Evolutionary conservation across 495 filamentous ascomycete species (phyloP), one percentile per base, ranked within the genome.

Genomic region (Penicillium riverlandense): DNA sequence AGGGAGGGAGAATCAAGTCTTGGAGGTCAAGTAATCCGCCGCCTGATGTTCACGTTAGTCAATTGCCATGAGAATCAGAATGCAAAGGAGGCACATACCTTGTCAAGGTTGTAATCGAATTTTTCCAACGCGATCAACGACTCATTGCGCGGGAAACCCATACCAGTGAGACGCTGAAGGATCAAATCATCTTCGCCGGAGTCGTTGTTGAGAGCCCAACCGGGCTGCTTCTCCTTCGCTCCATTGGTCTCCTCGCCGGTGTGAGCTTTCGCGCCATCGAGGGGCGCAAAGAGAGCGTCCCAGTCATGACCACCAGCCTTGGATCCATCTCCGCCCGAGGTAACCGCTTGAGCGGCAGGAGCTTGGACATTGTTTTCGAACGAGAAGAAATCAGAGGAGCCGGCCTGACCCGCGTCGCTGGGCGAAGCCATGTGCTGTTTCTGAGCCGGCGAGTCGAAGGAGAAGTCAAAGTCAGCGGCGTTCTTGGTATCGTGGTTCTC

Each of bases 31-130:
- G 37, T 61, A 60, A 55, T 73, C 69, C 2, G 55, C 69, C 16
- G 69, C 69, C 69, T 73, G 33, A 13, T 37, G 34, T 31, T 31
- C 7, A 41, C 22, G 28, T 38, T 8, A n/a, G 35, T 48, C 16
- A 50, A 37, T 46, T 9, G 12, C 7, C 22, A 22, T 22, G 37
- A 32, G 38, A 12, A 32, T 28, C 31, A 43, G 31, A 37, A 22
- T 35, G 38, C 39, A 34, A 47, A 22, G 31, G 32, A n/a, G 30
- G 14, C 58, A 66, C 81, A 71, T 71, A 96, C 92, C 82, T 88
- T 86, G 61, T 95, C 89, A 57, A 96, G 73, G 66, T 96, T 90
- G 65, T 96, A 95, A 59, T 96, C 90, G 65, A 83, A 92, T 63
- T 89, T 90, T 72, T 96, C 92, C 58, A 98, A 66, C 30, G 92